Evolutionary conservation across 2,329 filamentous ascomycete species (phyloP).

Genomic region (Claviceps pazoutovae): DNA sequence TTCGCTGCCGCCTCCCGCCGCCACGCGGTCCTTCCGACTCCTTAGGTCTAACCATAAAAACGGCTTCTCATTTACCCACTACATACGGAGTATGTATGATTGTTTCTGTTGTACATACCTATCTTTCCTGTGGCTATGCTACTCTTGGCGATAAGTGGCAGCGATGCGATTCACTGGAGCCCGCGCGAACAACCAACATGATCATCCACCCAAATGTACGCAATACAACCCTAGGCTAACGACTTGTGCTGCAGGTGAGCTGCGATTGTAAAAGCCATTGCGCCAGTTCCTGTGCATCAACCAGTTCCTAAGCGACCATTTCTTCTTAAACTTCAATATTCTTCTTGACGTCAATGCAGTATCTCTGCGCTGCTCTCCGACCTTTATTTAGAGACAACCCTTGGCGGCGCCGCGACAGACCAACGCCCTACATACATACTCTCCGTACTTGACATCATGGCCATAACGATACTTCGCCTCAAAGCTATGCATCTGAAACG

Average conservation of each 20-base stretch:
- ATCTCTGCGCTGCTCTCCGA: not conserved
- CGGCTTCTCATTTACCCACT: not conserved
- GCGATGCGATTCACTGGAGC: not conserved
- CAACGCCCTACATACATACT: too few species aligned
- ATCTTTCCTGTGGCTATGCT: not conserved
- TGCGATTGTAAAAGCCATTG: not conserved
- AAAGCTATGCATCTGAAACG: constrained; percentile 10
- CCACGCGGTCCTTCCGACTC: not conserved
- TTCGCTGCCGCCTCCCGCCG: not conserved
- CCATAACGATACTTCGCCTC: constrained; percentile 1
- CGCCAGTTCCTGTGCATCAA: not conserved
- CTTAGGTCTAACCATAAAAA: not conserved
- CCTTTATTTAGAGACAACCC: too few species aligned
- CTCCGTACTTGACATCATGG: too few species aligned
- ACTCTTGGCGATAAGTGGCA: not conserved
- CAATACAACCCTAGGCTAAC: not conserved
- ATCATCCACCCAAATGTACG: not conserved
- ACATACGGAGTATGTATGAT: too few species aligned
- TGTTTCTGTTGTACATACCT: too few species aligned
- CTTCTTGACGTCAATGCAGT: not conserved
- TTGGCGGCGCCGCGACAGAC: too few species aligned
- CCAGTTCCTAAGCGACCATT: not conserved
- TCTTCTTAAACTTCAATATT: not conserved
- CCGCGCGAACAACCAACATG: not conserved
- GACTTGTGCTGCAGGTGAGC: not conserved